phyloP scores from a whole-genome alignment of 495 filamentous ascomycete genomes.

The Talaromyces borbonicus region DNA sequence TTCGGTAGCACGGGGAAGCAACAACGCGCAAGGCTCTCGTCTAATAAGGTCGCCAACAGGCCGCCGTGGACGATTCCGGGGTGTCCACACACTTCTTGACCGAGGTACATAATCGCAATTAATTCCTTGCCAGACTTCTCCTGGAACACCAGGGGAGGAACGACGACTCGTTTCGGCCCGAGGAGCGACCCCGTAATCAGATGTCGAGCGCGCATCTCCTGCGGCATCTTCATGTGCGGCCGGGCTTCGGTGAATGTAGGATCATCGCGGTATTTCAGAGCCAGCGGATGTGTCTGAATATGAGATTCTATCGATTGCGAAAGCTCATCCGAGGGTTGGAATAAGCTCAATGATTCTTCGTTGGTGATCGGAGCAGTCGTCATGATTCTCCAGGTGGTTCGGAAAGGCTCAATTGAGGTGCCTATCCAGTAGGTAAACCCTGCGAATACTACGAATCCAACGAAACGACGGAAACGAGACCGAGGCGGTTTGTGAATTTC shows the following conservation, averaged over 20 bases:
- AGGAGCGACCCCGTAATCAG: constrained; percentile 74
- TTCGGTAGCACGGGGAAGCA: constrained; percentile 86
- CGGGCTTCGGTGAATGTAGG: constrained; percentile 64
- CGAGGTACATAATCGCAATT: constrained; percentile 70
- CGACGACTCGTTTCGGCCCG: constrained; percentile 65
- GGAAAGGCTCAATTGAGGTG: constrained; percentile 16
- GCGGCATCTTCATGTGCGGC: constrained; percentile 79
- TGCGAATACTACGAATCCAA: constrained; percentile 31
- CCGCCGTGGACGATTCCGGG: constrained; percentile 89
- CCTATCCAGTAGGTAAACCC: constrained; percentile 27
- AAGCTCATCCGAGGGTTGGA: constrained; percentile 48
- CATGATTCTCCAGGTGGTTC: constrained; percentile 29
- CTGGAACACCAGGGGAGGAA: constrained; percentile 71
- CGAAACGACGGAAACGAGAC: constrained; percentile 27
- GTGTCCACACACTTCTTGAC: constrained; percentile 77
- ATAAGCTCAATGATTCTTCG: constrained; percentile 62
- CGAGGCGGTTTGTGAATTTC: constrained; percentile 12
- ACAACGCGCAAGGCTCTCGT: constrained; percentile 84
- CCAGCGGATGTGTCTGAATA: constrained; percentile 68
- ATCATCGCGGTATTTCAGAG: constrained; percentile 52
- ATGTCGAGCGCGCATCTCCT: constrained; percentile 53
- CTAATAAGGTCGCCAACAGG: constrained; percentile 79
- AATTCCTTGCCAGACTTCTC: constrained; percentile 61
- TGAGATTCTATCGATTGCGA: constrained; percentile 55
- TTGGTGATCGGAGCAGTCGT: constrained; percentile 47